Conservation (phyloP, 2,329 filamentous ascomycete genomes). For the Aureobasidium vineae region DNA sequence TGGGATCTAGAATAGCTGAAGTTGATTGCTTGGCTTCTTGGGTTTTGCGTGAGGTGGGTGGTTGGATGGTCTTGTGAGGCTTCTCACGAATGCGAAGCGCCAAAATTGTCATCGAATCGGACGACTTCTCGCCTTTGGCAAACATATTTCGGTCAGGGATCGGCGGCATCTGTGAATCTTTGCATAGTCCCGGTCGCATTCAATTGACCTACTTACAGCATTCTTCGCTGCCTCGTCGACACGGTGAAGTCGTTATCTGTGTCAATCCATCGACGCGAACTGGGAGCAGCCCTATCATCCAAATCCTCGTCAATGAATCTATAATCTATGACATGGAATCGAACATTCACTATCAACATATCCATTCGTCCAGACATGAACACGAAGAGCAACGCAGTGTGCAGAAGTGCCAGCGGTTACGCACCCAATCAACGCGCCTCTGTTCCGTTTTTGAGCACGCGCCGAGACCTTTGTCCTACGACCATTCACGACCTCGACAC, state of each 20-base stretch:
- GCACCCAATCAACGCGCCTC: conserved; percentile 24
- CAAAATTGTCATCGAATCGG: conserved; percentile 8
- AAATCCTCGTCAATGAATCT: background rate
- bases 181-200: background rate
- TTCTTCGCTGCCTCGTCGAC: background rate
- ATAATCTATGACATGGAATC: background rate
- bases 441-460: conserved; percentile 5
- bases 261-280: background rate
- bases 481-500: conserved; percentile 5
- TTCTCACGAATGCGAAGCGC: conserved; percentile 7
- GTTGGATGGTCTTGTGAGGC: conserved; percentile 17
- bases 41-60: conserved; percentile 6
- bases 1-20: background rate
- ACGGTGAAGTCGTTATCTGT: background rate
- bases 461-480: background rate
- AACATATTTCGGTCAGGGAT: conserved; percentile 3
- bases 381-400: background rate
- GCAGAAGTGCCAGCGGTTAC: conserved; percentile 25
- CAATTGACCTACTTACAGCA: background rate
- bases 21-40: conserved; percentile 6
- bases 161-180: background rate
- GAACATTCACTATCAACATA: background rate
- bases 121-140: background rate
- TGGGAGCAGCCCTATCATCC: background rate
- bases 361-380: background rate